A percentile compares a stretch with the other conserved stretches of the same genome.
Conservation (phyloP, 441 rosid species). For the Erysimum cheiri region DNA sequence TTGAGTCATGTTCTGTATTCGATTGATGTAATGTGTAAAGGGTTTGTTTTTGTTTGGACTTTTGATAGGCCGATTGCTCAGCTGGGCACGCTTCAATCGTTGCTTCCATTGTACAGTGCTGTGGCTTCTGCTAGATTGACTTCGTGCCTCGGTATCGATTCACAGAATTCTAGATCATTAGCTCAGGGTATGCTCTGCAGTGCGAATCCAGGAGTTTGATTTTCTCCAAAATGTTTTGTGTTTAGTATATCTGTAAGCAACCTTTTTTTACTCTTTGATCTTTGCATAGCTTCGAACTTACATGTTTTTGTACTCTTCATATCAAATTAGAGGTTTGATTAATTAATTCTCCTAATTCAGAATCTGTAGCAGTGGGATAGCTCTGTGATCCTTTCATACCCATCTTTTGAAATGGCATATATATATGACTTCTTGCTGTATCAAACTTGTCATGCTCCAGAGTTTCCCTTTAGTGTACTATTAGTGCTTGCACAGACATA, state of each 20-base stretch:
- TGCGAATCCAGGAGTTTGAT: conserved; percentile 97
- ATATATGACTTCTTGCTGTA: not conserved
- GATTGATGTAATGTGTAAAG: not conserved
- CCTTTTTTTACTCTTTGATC: conserved; percentile 41
- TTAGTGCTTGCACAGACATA: not conserved
- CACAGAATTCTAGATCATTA: conserved; percentile 75
- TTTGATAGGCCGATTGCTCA: conserved; percentile 63
- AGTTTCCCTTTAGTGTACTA: not conserved
- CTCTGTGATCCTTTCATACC: not conserved
- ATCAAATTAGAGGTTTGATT: not conserved
- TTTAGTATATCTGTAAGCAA: conserved; percentile 75
- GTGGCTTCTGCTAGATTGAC: conserved; percentile 87
- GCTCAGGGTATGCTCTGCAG: conserved; percentile 98
- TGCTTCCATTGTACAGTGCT: conserved; percentile 81
- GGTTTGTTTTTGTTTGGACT: conserved; percentile 19
- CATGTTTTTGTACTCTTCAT: conserved; percentile 12
- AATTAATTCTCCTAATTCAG: not conserved
- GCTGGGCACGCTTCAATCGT: conserved; percentile 77
- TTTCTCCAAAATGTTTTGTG: conserved; percentile 57
- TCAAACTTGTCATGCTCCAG: not conserved
- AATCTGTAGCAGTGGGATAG: conserved; percentile 15
- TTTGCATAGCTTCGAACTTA: conserved; percentile 10
- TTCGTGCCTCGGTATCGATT: conserved; percentile 83
- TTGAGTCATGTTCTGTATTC: conserved; percentile 8
- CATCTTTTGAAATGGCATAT: not conserved